Conservation (phyloP, 495 filamentous ascomycete genomes). For the Diplogelasinospora grovesii region DNA sequence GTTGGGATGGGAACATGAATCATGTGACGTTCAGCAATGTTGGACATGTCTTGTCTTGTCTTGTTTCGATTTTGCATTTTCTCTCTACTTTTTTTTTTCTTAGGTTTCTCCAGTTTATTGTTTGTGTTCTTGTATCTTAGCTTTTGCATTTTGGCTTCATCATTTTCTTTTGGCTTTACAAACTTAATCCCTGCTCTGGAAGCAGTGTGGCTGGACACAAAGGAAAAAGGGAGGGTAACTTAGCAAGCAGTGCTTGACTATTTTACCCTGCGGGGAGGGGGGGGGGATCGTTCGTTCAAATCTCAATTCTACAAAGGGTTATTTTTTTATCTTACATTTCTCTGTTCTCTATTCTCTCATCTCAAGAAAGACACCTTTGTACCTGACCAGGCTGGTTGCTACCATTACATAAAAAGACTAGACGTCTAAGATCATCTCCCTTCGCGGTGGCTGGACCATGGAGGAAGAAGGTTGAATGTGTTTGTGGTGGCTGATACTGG, state of each 20-base stretch:
- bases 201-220: constrained; percentile 14
- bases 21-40: too few relatives aligned
- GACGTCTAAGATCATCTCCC: too few relatives aligned
- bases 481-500: constrained; percentile 1
- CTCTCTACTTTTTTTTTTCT: constrained; percentile 4
- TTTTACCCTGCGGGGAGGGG: too few relatives aligned
- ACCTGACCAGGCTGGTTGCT: constrained; percentile 3
- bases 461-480: too few relatives aligned
- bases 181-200: constrained; percentile 23
- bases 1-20: too few relatives aligned
- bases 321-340: background rate
- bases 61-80: constrained; percentile 2
- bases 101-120: constrained; percentile 1
- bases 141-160: background rate
- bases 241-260: too few relatives aligned
- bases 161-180: constrained; percentile 4
- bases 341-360: background rate
- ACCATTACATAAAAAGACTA: too few relatives aligned
- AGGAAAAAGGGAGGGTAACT: too few relatives aligned
- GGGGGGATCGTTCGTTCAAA: too few relatives aligned
- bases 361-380: too few relatives aligned
- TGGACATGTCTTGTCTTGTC: background rate
- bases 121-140: background rate
- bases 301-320: too few relatives aligned
- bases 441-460: background rate